Conservation (phyloP, 257 asterid species). For the Solanum tarapatanum region DNA sequence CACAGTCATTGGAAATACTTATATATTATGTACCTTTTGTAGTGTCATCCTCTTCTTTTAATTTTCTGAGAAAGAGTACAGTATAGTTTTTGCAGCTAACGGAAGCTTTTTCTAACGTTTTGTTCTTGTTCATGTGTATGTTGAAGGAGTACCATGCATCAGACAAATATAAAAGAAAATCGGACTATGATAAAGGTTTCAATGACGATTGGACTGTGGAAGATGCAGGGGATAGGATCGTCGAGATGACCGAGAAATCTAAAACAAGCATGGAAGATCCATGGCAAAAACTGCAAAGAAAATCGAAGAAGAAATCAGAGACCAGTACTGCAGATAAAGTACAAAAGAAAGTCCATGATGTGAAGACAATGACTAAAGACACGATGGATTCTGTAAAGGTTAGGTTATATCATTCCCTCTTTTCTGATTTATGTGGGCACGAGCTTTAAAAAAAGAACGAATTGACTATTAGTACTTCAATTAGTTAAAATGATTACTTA, state of each 20-base stretch:
- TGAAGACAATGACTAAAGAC: not conserved
- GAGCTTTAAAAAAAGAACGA: not conserved
- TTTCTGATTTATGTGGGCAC: not conserved
- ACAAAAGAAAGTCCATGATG: conserved; percentile 13
- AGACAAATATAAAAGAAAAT: conserved; percentile 19
- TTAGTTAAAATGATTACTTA: not conserved
- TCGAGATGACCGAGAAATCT: not conserved
- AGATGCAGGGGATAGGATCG: not conserved
- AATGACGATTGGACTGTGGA: not conserved
- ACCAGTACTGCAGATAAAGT: conserved; percentile 1
- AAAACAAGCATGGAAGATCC: conserved; percentile 3
- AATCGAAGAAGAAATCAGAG: conserved; percentile 14
- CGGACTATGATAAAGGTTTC: conserved; percentile 5
- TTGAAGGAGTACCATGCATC: conserved; percentile 30
- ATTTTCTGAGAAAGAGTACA: not conserved
- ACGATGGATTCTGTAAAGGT: conserved; percentile 19
- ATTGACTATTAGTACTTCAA: not conserved
- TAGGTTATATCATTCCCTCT: not conserved
- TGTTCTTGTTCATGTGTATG: not conserved
- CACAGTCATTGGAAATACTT: not conserved
- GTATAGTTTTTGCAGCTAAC: not conserved
- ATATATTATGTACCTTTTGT: not conserved
- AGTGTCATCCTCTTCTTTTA: not conserved
- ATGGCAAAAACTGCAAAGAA: conserved; percentile 13
- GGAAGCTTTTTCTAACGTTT: not conserved